A percentile compares a stretch with the other conserved stretches of the same genome.
phyloP scores from a whole-genome alignment of 768 basidiomycete species.

The Thelephora ganbajun region DNA sequence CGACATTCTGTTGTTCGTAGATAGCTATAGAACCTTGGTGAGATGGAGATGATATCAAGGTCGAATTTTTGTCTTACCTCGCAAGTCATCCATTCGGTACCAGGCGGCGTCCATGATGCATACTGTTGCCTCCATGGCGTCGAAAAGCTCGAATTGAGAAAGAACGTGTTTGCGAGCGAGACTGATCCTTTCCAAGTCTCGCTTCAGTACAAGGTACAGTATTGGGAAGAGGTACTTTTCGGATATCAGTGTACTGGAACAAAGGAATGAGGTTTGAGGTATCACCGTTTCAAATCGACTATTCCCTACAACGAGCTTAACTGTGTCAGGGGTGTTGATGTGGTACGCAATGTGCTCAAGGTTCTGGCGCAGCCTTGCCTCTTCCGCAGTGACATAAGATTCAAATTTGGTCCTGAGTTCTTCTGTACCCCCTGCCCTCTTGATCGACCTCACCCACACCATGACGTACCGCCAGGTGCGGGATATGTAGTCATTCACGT shows the following conservation, averaged over 20 bases:
- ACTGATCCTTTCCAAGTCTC: conserved; percentile 20
- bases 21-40: conserved; percentile 8
- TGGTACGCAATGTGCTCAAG: conserved; percentile 18
- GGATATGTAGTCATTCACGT: conserved; percentile 16
- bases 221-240: conserved; percentile 21
- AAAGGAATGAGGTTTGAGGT: background rate
- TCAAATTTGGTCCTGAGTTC: conserved; percentile 13
- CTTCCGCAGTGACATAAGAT: conserved; percentile 13
- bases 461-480: conserved; percentile 3
- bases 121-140: conserved; percentile 10
- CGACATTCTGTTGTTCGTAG: conserved; percentile 16
- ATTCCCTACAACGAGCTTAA: conserved; percentile 16
- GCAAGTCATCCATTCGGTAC: conserved; percentile 13
- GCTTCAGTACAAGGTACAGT: conserved; percentile 19
- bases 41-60: background rate
- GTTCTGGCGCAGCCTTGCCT: conserved; percentile 14
- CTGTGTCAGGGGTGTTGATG: conserved; percentile 18
- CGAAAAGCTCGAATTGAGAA: conserved; percentile 16
- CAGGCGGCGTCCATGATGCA: conserved; percentile 11
- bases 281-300: conserved; percentile 22
- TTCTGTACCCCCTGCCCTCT: conserved; percentile 9
- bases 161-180: conserved; percentile 14
- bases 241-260: background rate
- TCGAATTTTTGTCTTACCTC: conserved; percentile 10
- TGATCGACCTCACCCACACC: conserved; percentile 6